phyloP scores from a whole-genome alignment of 2,329 filamentous ascomycete genomes.

The Balansia obtecta region DNA sequence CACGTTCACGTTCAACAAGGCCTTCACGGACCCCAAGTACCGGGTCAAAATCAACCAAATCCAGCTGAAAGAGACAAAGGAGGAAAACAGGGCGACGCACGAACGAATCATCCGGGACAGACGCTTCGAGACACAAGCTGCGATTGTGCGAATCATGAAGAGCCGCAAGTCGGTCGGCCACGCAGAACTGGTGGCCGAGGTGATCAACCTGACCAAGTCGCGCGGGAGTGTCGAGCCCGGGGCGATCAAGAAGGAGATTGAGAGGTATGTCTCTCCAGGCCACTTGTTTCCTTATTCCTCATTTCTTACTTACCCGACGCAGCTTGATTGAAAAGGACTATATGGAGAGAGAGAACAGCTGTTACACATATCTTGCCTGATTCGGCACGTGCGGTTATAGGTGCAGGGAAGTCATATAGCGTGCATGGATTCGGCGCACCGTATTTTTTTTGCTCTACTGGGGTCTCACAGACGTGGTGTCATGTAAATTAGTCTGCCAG shows the following conservation, averaged over 20 bases:
- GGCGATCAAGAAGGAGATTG: conserved; percentile 95
- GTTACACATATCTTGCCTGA: conserved; percentile 59
- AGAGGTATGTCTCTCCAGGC: conserved; percentile 49
- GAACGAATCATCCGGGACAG: conserved; percentile 79
- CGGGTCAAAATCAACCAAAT: conserved; percentile 98
- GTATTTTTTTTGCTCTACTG: no score
- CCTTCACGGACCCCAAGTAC: conserved; percentile 70
- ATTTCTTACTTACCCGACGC: conserved; percentile 1
- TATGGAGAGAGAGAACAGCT: conserved; percentile 64
- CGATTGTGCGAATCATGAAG: conserved; percentile 97
- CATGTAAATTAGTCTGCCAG: no score
- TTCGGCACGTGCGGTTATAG: no score
- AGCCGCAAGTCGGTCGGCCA: conserved; percentile 78
- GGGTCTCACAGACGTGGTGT: no score
- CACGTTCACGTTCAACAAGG: conserved; percentile 69
- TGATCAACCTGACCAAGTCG: conserved; percentile 80
- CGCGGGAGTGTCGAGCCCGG: conserved; percentile 73
- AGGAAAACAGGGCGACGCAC: conserved; percentile 90
- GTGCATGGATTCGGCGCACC: no score
- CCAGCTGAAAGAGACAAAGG: conserved; percentile 88
- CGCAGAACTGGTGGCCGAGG: conserved; percentile 77
- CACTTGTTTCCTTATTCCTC: not conserved
- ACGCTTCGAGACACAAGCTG: conserved; percentile 93
- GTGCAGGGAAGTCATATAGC: no score
- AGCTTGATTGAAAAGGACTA: conserved; percentile 91